phyloP scores from a whole-genome alignment of 352 stramenopile species.

The Phytophthora podocarpi region DNA sequence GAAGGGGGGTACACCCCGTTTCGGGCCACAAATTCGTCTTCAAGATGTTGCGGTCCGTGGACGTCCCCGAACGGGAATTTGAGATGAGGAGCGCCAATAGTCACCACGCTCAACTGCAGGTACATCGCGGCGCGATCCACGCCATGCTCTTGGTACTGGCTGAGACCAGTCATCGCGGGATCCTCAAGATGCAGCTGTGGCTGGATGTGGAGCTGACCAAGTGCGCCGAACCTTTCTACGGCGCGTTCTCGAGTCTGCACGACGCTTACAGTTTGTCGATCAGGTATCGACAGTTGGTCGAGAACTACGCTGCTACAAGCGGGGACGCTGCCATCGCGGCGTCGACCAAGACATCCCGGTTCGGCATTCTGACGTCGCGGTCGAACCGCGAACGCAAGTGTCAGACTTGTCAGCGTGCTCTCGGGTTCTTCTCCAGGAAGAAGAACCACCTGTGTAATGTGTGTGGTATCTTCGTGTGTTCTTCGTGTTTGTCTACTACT shows the following conservation, averaged over 20 bases:
- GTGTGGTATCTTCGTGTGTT: constrained; percentile 67
- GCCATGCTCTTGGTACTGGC: constrained; percentile 64
- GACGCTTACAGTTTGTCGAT: constrained; percentile 74
- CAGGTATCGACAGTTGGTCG: constrained; percentile 63
- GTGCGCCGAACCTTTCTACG: constrained; percentile 54
- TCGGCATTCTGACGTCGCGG: constrained; percentile 31
- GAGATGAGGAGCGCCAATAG: constrained; percentile 49
- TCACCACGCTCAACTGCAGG: constrained; percentile 49
- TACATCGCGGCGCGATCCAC: constrained; percentile 61
- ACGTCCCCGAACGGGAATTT: constrained; percentile 52
- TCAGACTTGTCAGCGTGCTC: constrained; percentile 64
- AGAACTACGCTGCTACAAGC: constrained; percentile 45
- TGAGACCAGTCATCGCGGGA: constrained; percentile 56
- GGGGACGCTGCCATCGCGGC: constrained; percentile 32
- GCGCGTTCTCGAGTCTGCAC: constrained; percentile 64
- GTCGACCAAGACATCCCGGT: constrained; percentile 34
- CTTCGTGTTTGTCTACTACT: constrained; percentile 60
- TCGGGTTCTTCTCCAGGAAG: constrained; percentile 65
- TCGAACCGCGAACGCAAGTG: constrained; percentile 60
- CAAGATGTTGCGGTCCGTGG: constrained; percentile 64
- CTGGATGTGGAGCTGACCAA: constrained; percentile 69
- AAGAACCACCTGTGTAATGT: constrained; percentile 69
- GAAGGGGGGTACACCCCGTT: constrained; percentile 50
- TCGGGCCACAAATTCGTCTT: constrained; percentile 55
- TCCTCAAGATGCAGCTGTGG: constrained; percentile 77